A percentile compares a stretch with the other conserved stretches of the same genome.
Conservation (phyloP, 2,329 filamentous ascomycete species). For the Calonectria ilicicola region DNA sequence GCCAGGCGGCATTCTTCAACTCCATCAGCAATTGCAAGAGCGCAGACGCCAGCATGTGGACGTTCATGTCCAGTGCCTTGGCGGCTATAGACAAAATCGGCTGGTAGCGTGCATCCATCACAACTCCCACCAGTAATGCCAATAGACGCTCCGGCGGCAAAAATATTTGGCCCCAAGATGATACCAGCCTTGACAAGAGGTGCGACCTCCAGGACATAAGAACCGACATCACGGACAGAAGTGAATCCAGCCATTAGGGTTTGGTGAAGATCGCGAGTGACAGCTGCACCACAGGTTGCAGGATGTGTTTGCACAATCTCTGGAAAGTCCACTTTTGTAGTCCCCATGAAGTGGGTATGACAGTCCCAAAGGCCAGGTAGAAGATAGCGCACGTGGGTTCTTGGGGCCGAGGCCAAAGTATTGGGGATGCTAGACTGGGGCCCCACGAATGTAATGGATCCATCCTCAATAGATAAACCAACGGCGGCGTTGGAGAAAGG, state of each 20-base stretch:
- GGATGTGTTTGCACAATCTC: not conserved
- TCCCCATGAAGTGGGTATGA: slow-evolving; percentile 61
- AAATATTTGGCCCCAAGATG: slow-evolving; percentile 61
- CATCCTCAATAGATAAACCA: too few relatives aligned
- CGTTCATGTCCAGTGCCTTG: slow-evolving; percentile 13
- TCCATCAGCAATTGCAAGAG: slow-evolving; percentile 49
- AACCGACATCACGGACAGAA: slow-evolving; percentile 61
- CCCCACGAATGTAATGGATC: too few relatives aligned
- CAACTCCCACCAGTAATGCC: slow-evolving; percentile 63
- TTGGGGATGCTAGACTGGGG: too few relatives aligned
- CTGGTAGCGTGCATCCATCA: slow-evolving; percentile 32
- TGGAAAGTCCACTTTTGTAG: not conserved
- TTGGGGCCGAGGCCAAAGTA: too few relatives aligned
- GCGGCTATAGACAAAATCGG: not conserved
- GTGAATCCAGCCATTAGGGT: slow-evolving; percentile 61
- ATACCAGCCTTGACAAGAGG: slow-evolving; percentile 56
- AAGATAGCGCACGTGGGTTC: too few relatives aligned
- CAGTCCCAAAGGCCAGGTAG: slow-evolving; percentile 67
- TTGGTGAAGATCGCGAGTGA: slow-evolving; percentile 46
- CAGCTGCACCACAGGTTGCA: not conserved
- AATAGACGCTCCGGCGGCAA: slow-evolving; percentile 57
- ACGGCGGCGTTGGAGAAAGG: too few relatives aligned
- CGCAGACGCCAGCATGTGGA: slow-evolving; percentile 48
- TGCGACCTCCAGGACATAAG: slow-evolving; percentile 58
- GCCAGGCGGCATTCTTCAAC: slow-evolving; percentile 55